Evolutionary conservation across 129 eudicot species (phyloP), one percentile per base, ranked within the genome.

Genomic region (Sambucus nigra): DNA sequence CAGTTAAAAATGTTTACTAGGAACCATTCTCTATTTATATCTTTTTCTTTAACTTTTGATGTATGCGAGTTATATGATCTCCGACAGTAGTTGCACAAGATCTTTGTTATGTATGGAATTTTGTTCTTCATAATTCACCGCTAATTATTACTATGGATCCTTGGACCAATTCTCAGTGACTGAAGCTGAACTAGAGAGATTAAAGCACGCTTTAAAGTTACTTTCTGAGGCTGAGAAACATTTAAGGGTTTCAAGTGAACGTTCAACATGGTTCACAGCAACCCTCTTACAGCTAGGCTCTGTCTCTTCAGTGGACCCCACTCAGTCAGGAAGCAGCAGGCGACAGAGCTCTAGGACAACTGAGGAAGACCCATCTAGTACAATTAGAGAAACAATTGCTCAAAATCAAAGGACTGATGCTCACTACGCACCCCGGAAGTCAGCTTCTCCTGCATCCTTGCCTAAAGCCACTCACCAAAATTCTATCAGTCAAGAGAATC

Each of bases 181-280:
- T 17, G 95, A 76, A 60, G 66, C 75, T 61, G 95, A 91, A 56
- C 42, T 81, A 53, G 95, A 82, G 51, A 86, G 81, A 60, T 61
- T 91, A 44, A 82, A 77, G 76, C 88, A 86, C 25, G 94, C 95
- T 20, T 57, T 91, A 53, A 82, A 79, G 69, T 84, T 86, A 64
- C 95, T 91, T 42, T 91, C 99, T 12, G 99, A 91, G 53, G 80
- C 99, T 13, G 95, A 91, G 69, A 86, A 91, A 57, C 99, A 86
- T 53, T 47, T 91, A 17, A 91, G 99, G 72, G 82, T 74, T 59
- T 85, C 95, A 8, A 85, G 89, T 65, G 95, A 91, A 60, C 73
- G 87, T 3, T 86, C 95, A 29, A 86, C 95, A 42, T 91, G 99
- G 99, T 91, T 91, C 79, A 91, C 95, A 45, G 95, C 99, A 44